Evolutionary conservation across 257 asterid genomes (phyloP).

Genomic region (Dorcoceras hygrometricum): DNA sequence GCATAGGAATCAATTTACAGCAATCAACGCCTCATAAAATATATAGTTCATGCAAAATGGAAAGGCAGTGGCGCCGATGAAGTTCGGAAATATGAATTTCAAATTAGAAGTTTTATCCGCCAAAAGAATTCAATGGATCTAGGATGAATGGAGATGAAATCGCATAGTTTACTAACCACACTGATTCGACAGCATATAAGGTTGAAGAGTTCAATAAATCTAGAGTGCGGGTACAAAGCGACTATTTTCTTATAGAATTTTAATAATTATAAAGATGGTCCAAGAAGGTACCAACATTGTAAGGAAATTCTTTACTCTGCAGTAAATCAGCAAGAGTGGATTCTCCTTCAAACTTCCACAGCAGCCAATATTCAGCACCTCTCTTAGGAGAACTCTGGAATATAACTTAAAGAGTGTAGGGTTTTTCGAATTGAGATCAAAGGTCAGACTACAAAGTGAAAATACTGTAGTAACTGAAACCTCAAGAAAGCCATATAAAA

Average conservation of each 20-base stretch:
- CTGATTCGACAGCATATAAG: neutral
- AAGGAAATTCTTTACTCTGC: conserved; percentile 93
- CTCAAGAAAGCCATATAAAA: conserved; percentile 89
- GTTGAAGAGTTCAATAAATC: neutral
- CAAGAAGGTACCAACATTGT: conserved; percentile 77
- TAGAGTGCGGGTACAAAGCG: neutral
- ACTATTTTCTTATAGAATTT: neutral
- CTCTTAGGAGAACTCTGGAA: conserved; percentile 78
- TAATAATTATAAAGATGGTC: conserved; percentile 6
- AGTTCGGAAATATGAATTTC: neutral
- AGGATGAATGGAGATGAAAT: neutral
- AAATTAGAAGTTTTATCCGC: neutral
- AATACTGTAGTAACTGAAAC: conserved; percentile 38
- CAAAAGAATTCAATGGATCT: neutral
- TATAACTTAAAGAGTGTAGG: conserved; percentile 9
- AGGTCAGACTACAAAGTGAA: conserved; percentile 3
- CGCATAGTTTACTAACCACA: neutral
- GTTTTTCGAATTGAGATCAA: neutral
- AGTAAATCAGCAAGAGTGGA: conserved; percentile 81
- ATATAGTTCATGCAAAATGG: neutral
- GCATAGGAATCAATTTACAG: neutral
- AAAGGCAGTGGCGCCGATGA: neutral
- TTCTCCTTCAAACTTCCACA: conserved; percentile 94
- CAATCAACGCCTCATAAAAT: neutral
- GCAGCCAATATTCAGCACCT: conserved; percentile 83